Conservation (phyloP, 2,329 filamentous ascomycete species). For the Rhynchosporium agropyri region DNA sequence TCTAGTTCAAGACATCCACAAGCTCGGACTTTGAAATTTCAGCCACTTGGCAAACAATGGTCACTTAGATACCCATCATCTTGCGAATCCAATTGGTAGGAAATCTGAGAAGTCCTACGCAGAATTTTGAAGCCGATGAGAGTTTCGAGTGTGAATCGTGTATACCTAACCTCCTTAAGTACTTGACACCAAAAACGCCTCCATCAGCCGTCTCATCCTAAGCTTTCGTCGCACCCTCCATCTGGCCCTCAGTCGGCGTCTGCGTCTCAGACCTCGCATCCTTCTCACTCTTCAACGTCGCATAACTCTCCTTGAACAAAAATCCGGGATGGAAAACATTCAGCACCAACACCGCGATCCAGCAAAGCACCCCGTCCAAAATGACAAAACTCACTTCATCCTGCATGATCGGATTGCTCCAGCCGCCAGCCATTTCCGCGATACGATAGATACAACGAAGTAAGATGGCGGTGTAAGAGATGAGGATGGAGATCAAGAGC, state of each 20-base stretch:
- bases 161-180: not conserved
- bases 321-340: constrained; percentile 49
- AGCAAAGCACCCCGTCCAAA: constrained; percentile 48
- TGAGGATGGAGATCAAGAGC: constrained; percentile 21
- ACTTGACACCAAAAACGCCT: not conserved
- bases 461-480: constrained; percentile 23
- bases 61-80: too few species aligned
- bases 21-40: too few species aligned
- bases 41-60: too few species aligned
- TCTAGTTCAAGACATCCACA: too few species aligned
- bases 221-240: not conserved
- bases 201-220: not conserved
- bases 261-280: constrained; percentile 11
- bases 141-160: too few species aligned
- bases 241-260: constrained; percentile 1
- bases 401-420: constrained; percentile 65
- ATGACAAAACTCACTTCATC: constrained; percentile 61
- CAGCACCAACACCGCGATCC: constrained; percentile 49
- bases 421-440: constrained; percentile 64
- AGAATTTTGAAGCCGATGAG: too few species aligned
- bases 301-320: constrained; percentile 26
- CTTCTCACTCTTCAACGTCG: constrained; percentile 15
- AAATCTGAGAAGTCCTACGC: too few species aligned
- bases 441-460: constrained; percentile 40
- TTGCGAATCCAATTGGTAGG: too few species aligned